These are phyloP conservation scores for Coemansia sp. DNA, from an alignment of 192 early-diverging fungal species.

Conservation along the genomic window DNA sequence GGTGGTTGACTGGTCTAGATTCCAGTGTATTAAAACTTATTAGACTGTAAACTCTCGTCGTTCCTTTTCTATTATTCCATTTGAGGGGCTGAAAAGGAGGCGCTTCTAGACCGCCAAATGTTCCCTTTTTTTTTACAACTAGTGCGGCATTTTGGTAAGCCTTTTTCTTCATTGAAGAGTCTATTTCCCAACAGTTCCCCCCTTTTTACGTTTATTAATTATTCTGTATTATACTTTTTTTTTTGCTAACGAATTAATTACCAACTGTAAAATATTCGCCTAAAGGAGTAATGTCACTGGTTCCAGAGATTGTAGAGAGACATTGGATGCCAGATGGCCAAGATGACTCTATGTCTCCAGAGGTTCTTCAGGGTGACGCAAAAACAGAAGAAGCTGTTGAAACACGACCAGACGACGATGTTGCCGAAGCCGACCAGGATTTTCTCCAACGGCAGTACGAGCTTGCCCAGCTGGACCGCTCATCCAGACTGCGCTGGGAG, in stretches of 20 bases:
- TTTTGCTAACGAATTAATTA: background rate
- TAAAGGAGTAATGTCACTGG: background rate
- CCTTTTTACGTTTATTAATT: no score
- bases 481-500: constrained; percentile 62
- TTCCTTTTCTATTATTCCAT: background rate
- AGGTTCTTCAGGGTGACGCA: background rate
- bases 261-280: background rate
- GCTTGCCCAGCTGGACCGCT: constrained; percentile 52
- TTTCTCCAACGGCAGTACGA: constrained; percentile 30
- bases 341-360: background rate
- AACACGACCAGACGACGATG: background rate
- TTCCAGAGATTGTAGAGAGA: constrained; percentile 5
- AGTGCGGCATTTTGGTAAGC: no score
- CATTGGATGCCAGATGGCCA: background rate
- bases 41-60: no score
- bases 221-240: no score
- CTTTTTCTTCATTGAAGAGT: no score
- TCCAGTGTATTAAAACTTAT: no score
- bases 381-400: background rate
- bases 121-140: background rate
- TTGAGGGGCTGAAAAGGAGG: background rate
- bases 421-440: constrained; percentile 17
- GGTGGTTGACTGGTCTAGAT: no score
- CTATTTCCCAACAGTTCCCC: no score
- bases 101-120: background rate